Evolutionary conservation across 1,284 basidiomycete genomes (phyloP).

Genomic region (Cryptococcus sp.): DNA sequence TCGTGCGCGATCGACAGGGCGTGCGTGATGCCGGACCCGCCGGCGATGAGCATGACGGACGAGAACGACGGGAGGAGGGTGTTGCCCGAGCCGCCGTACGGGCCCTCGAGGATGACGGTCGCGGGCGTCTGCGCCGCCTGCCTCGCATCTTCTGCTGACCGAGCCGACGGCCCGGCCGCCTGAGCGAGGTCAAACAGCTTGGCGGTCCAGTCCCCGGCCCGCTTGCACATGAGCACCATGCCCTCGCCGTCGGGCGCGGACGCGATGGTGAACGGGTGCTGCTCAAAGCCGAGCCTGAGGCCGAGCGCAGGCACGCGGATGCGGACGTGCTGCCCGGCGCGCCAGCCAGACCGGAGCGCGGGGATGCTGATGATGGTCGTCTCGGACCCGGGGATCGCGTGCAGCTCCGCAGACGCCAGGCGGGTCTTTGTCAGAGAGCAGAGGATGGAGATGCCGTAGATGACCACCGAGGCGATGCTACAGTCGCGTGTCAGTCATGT

Average conservation of each 20-base stretch:
- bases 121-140: too few species aligned
- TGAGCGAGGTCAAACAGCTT: constrained; percentile 32
- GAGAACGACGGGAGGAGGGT: constrained; percentile 43
- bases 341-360: constrained; percentile 46
- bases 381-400: constrained; percentile 33
- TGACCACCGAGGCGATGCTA: constrained; percentile 58
- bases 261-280: constrained; percentile 51
- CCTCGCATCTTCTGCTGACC: neutral
- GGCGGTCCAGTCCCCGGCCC: constrained; percentile 45
- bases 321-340: constrained; percentile 51
- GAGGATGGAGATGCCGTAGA: constrained; percentile 40
- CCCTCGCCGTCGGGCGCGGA: constrained; percentile 46
- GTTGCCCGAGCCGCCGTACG: constrained; percentile 45
- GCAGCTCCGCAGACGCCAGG: constrained; percentile 36
- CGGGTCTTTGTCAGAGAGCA: constrained; percentile 40
- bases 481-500: neutral
- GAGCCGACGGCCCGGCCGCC: neutral
- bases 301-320: constrained; percentile 43
- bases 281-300: constrained; percentile 27
- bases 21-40: constrained; percentile 46
- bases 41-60: constrained; percentile 39
- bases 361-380: constrained; percentile 46
- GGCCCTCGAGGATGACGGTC: constrained; percentile 42
- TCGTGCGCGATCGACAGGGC: constrained; percentile 40
- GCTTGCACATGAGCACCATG: constrained; percentile 43